Evolutionary conservation across 441 rosid species (phyloP).

Genomic region (Syzygium syzygioides): DNA sequence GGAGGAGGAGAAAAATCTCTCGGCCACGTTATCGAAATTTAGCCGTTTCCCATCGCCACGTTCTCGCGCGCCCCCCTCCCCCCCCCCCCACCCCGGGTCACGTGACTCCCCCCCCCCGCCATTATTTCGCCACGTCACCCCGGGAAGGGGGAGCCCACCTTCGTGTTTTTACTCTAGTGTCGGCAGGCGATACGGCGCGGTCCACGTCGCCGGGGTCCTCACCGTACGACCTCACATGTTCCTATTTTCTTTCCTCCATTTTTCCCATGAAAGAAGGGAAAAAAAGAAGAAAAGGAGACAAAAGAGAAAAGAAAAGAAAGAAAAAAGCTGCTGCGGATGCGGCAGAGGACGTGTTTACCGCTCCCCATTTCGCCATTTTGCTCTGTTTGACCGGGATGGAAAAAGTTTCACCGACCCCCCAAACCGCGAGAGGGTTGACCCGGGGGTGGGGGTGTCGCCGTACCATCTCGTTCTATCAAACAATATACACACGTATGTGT

Average conservation of each 20-base stretch:
- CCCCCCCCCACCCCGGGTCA: background rate
- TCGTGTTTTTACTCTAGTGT: background rate
- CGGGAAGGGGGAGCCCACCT: background rate
- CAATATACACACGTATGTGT: no score
- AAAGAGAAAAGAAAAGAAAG: fast-evolving
- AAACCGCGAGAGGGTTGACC: no score
- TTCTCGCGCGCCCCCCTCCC: background rate
- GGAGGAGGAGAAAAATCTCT: no score
- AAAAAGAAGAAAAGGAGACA: no score
- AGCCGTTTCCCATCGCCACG: background rate
- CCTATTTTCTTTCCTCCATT: no score
- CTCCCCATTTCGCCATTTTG: background rate
- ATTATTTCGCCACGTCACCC: background rate
- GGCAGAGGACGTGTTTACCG: background rate
- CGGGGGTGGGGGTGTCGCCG: no score
- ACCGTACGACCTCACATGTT: background rate
- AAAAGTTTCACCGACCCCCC: no score
- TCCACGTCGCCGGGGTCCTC: background rate
- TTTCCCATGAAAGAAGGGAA: no score
- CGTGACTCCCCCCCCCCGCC: background rate
- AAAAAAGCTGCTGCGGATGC: background rate
- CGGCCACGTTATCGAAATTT: background rate
- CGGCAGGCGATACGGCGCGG: background rate
- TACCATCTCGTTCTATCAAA: background rate
- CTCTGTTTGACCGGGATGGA: background rate